Evolutionary conservation across 441 rosid genomes (phyloP).

Genomic region (Hura crepitans): DNA sequence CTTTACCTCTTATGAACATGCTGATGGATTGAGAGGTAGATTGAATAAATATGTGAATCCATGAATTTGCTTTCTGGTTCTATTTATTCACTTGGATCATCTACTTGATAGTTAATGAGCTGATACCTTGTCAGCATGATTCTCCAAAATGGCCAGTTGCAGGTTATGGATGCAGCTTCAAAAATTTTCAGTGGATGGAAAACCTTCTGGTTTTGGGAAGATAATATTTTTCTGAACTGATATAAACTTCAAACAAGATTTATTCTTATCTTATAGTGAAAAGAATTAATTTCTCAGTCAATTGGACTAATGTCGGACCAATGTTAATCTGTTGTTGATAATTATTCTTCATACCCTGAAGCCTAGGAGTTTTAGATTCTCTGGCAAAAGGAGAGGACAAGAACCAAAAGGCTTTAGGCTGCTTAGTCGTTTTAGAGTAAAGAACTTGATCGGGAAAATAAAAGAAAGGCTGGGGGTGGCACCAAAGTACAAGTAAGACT

Average conservation of each 20-base stretch:
- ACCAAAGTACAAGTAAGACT: not conserved
- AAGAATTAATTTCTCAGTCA: too few species aligned
- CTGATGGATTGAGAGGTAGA: not conserved
- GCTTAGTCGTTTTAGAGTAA: too few species aligned
- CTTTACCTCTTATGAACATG: not conserved
- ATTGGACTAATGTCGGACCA: not conserved
- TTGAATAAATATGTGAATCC: not conserved
- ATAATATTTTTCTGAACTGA: not conserved
- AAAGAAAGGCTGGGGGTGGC: too few species aligned
- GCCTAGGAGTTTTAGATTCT: not conserved
- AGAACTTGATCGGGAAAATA: too few species aligned
- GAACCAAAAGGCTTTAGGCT: too few species aligned
- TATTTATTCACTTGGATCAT: not conserved
- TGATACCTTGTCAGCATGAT: not conserved
- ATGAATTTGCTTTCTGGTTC: slow-evolving; percentile 8
- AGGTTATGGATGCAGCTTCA: not conserved
- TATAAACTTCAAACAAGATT: not conserved
- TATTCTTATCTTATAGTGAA: not conserved
- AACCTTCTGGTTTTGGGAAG: not conserved
- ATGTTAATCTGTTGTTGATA: not conserved
- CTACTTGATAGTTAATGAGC: not conserved
- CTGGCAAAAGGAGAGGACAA: too few species aligned
- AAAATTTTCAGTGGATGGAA: not conserved
- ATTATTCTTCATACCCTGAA: not conserved
- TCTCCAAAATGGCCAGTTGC: not conserved